Evolutionary conservation across 305 asterid genomes (phyloP).

Genomic region (Withania somnifera): DNA sequence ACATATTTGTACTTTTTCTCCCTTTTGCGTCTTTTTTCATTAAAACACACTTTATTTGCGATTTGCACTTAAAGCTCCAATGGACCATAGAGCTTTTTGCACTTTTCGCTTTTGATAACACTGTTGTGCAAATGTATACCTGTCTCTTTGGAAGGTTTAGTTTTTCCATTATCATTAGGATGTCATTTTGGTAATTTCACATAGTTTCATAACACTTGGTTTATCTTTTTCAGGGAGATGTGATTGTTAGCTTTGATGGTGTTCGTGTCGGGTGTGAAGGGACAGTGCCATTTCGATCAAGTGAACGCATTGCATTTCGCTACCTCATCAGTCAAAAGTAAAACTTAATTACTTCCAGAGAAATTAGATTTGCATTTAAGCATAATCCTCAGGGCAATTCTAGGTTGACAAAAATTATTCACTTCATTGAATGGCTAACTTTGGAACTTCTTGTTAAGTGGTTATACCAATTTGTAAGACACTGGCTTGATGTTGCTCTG

Average conservation of each 20-base stretch:
- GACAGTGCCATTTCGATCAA: slow-evolving; percentile 88
- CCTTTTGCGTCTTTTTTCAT: too few species aligned
- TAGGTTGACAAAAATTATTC: background rate
- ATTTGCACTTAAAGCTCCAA: too few species aligned
- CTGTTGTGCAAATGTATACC: too few species aligned
- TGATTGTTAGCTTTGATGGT: slow-evolving; percentile 79
- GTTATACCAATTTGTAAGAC: background rate
- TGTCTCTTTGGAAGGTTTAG: background rate
- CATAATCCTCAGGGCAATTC: background rate
- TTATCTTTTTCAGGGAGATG: slow-evolving; percentile 75
- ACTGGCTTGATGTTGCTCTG: background rate
- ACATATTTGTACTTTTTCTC: too few species aligned
- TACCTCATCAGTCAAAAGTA: slow-evolving; percentile 92
- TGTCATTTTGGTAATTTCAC: background rate
- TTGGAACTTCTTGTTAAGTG: background rate
- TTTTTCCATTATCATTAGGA: background rate
- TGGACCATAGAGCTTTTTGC: too few species aligned
- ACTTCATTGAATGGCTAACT: slow-evolving; percentile 1
- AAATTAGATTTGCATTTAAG: background rate
- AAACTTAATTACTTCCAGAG: slow-evolving; percentile 1
- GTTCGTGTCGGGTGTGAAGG: slow-evolving; percentile 93
- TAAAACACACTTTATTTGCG: too few species aligned
- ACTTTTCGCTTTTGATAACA: too few species aligned
- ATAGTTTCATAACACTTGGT: background rate
- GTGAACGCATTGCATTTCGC: slow-evolving; percentile 96